Percentiles rank a stretch among this genome's conserved stretches.
phyloP scores from a whole-genome alignment of 257 asterid species.

The Gynochthodes officinalis region DNA sequence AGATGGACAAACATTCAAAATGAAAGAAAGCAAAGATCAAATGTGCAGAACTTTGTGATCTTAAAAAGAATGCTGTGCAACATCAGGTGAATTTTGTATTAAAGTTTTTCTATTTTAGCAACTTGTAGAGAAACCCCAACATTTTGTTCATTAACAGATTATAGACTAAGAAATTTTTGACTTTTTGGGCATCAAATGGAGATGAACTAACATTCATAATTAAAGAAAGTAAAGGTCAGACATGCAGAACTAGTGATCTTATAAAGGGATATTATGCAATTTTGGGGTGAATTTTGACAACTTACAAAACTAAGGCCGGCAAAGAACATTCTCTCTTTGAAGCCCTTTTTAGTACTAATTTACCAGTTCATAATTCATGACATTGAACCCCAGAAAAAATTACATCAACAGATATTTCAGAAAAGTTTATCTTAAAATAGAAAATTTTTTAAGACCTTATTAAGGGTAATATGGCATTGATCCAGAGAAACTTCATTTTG shows the following conservation, averaged over 20 bases:
- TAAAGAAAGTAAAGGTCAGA: background rate
- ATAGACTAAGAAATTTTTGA: too few species aligned
- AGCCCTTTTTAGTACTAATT: background rate
- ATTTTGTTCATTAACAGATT: background rate
- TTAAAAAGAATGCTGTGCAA: too few species aligned
- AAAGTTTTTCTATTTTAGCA: too few species aligned
- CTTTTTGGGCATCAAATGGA: background rate
- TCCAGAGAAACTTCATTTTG: constrained; percentile 25
- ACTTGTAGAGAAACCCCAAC: constrained; percentile 9
- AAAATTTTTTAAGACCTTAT: constrained; percentile 20
- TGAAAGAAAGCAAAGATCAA: background rate
- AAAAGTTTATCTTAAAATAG: background rate
- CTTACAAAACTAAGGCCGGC: background rate
- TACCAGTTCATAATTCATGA: background rate
- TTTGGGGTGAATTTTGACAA: background rate
- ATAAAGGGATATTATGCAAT: background rate
- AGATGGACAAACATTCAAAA: background rate
- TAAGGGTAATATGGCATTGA: constrained; percentile 25
- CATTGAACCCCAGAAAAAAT: background rate
- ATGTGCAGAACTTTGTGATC: too few species aligned
- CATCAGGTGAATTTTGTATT: too few species aligned
- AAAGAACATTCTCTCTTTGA: background rate
- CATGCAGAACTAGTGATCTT: background rate
- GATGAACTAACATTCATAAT: background rate
- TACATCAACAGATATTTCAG: background rate